A percentile compares a stretch with the other conserved stretches of the same genome.
Evolutionary conservation across 2,329 filamentous ascomycete genomes (phyloP).

Genomic region (Colletotrichum tabaci): DNA sequence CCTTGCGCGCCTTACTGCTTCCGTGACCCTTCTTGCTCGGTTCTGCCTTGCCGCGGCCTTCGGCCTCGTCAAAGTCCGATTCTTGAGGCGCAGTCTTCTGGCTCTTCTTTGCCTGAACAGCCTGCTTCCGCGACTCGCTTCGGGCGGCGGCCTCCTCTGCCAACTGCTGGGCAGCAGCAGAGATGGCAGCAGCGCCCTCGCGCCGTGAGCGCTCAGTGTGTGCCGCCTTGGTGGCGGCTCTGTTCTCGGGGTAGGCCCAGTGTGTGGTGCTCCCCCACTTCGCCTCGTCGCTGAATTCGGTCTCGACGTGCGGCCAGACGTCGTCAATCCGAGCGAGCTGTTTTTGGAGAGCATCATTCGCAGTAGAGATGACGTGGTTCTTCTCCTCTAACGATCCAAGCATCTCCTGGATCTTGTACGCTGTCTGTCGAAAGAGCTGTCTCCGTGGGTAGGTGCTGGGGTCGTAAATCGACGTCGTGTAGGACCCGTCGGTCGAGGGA

Average conservation of each 20-base stretch:
- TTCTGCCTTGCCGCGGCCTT: constrained; percentile 64
- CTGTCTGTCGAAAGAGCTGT: constrained; percentile 83
- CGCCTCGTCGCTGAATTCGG: constrained; percentile 94
- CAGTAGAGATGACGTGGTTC: constrained; percentile 94
- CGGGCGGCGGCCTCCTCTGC: constrained; percentile 88
- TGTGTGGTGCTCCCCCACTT: constrained; percentile 92
- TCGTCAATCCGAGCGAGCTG: constrained; percentile 89
- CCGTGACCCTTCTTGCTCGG: constrained; percentile 74
- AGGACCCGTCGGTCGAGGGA: constrained; percentile 60
- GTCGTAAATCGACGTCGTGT: constrained; percentile 63
- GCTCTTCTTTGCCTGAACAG: constrained; percentile 82
- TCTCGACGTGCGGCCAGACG: constrained; percentile 87
- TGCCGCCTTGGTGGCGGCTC: constrained; percentile 71
- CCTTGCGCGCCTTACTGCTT: constrained; percentile 75
- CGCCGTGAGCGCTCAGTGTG: constrained; percentile 82
- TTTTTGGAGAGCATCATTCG: constrained; percentile 89
- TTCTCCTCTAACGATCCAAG: constrained; percentile 96
- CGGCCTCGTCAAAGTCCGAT: constrained; percentile 83
- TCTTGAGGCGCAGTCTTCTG: constrained; percentile 79
- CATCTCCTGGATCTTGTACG: constrained; percentile 85
- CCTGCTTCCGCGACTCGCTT: constrained; percentile 88
- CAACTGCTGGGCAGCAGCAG: constrained; percentile 81
- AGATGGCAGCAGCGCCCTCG: constrained; percentile 84
- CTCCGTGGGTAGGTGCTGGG: constrained; percentile 75
- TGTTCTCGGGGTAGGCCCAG: constrained; percentile 95